phyloP scores from a whole-genome alignment of 1,284 basidiomycete genomes.

The Moesziomyces sp. region DNA sequence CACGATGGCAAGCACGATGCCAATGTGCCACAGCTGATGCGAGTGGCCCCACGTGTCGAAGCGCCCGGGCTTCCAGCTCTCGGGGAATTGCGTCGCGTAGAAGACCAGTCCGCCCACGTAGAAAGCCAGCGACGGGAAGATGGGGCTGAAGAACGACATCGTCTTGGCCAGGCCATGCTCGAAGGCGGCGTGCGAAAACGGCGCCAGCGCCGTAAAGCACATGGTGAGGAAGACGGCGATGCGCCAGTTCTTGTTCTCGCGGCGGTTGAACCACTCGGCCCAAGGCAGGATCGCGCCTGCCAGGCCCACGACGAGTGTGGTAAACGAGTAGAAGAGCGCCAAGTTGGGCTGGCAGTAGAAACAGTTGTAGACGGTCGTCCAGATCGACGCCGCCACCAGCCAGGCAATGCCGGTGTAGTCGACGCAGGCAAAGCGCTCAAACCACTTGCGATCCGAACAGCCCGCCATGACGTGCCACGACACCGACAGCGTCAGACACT shows the following conservation, averaged over 20 bases:
- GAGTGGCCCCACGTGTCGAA: slow-evolving; percentile 65
- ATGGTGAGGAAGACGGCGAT: slow-evolving; percentile 64
- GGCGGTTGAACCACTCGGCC: slow-evolving; percentile 65
- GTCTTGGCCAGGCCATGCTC: slow-evolving; percentile 62
- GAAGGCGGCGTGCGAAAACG: slow-evolving; percentile 62
- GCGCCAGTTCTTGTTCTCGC: slow-evolving; percentile 58
- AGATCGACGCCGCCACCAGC: slow-evolving; percentile 65
- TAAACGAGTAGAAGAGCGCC: slow-evolving; percentile 59
- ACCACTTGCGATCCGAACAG: slow-evolving; percentile 62
- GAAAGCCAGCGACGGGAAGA: slow-evolving; percentile 57
- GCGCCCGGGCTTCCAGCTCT: slow-evolving; percentile 59
- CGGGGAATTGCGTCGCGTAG: slow-evolving; percentile 64
- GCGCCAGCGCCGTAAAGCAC: slow-evolving; percentile 60
- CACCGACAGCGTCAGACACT: slow-evolving; percentile 62
- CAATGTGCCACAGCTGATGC: slow-evolving; percentile 66
- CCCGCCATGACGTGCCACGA: slow-evolving; percentile 67
- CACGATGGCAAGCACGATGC: slow-evolving; percentile 63
- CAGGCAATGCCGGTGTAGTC: slow-evolving; percentile 67
- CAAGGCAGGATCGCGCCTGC: slow-evolving; percentile 64
- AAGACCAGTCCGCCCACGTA: slow-evolving; percentile 63
- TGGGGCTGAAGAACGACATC: slow-evolving; percentile 58
- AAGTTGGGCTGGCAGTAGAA: slow-evolving; percentile 67
- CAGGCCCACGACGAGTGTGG: slow-evolving; percentile 57
- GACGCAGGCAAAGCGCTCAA: slow-evolving; percentile 64
- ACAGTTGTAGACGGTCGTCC: slow-evolving; percentile 65